phyloP scores from a whole-genome alignment of 495 filamentous ascomycete genomes.

The Aspergillus cristatus region DNA sequence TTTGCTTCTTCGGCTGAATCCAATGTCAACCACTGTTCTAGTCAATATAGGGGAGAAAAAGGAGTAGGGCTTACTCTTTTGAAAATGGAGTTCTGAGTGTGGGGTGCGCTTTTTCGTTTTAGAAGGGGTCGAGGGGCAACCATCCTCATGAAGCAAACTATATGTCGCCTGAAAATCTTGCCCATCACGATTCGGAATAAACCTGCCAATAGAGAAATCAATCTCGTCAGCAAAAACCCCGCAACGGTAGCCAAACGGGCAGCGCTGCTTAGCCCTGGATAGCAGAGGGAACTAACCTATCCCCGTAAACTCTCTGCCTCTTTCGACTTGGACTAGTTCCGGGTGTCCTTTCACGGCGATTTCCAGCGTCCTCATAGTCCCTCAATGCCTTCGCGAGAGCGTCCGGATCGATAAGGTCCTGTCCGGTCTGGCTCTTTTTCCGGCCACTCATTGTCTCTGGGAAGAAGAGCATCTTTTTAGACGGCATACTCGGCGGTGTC shows the following conservation, averaged over 20 bases:
- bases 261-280: background rate
- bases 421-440: conserved; percentile 26
- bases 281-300: conserved; percentile 45
- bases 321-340: conserved; percentile 77
- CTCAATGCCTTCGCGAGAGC: conserved; percentile 56
- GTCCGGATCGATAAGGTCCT: conserved; percentile 50
- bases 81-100: conserved; percentile 86
- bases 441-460: conserved; percentile 21
- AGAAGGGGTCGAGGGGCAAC: conserved; percentile 83
- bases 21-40: conserved; percentile 30
- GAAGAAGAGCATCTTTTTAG: conserved; percentile 32
- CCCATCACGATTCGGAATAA: conserved; percentile 90
- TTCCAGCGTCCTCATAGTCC: conserved; percentile 52
- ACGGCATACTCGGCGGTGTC: conserved; percentile 35
- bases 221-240: conserved; percentile 1
- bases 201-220: conserved; percentile 41
- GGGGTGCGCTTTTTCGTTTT: conserved; percentile 74
- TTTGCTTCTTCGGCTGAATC: conserved; percentile 87
- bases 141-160: conserved; percentile 81
- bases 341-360: conserved; percentile 58
- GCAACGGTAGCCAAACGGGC: background rate
- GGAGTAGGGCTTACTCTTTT: conserved; percentile 61
- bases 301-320: conserved; percentile 75
- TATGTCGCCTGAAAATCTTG: conserved; percentile 90
- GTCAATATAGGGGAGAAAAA: background rate